These are phyloP conservation scores for Fraxinus dipetala DNA, from an alignment of 305 asterid species.

Conservation along the genomic window DNA sequence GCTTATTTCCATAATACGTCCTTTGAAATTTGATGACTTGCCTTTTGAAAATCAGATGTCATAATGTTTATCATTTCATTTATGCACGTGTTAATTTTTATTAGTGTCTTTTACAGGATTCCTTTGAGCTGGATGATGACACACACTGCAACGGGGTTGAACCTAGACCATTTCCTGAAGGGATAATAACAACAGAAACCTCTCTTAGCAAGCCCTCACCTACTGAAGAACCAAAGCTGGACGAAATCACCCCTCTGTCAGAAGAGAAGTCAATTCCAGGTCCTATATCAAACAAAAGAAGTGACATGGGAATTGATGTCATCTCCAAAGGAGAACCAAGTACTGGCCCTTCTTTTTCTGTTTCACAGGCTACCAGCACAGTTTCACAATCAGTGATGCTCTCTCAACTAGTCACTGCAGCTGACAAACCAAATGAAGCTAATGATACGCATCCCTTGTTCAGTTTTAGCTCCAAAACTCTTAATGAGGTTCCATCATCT, in stretches of 20 bases:
- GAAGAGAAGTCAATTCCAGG: conserved; percentile 29
- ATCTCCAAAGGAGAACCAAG: conserved; percentile 24
- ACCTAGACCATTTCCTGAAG: conserved; percentile 29
- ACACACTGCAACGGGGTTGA: conserved; percentile 35
- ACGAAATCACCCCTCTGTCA: conserved; percentile 23
- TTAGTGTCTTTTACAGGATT: conserved; percentile 38
- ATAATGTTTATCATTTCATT: neutral
- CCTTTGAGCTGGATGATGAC: conserved; percentile 46
- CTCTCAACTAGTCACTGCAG: conserved; percentile 26
- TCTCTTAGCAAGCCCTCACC: conserved; percentile 24
- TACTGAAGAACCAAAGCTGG: conserved; percentile 31
- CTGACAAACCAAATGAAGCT: conserved; percentile 36
- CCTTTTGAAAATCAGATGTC: neutral
- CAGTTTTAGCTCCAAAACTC: conserved; percentile 39
- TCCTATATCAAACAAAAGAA: conserved; percentile 24
- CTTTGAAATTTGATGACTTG: neutral
- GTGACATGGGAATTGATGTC: conserved; percentile 25
- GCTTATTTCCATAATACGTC: neutral
- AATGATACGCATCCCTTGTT: conserved; percentile 31
- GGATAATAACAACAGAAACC: conserved; percentile 24
- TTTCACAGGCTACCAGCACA: conserved; percentile 28
- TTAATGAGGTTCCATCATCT: conserved; percentile 31
- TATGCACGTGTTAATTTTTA: neutral
- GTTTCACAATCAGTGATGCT: conserved; percentile 25
- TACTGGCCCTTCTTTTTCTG: conserved; percentile 14